Evolutionary conservation across 1,139 yeast genomes (phyloP).

Genomic region (Hyphopichia khmerensis): DNA sequence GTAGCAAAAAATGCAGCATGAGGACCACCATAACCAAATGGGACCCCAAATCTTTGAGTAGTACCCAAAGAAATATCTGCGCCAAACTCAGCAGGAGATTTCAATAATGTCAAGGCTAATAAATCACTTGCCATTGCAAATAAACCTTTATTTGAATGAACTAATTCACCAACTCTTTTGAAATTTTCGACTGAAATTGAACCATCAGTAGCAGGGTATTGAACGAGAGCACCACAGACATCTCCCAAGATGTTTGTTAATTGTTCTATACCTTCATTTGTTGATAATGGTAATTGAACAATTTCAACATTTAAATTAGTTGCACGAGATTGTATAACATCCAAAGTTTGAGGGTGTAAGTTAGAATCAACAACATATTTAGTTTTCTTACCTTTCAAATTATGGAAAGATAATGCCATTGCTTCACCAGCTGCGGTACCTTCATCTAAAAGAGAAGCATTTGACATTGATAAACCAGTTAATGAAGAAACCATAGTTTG

Average conservation of each 20-base stretch:
- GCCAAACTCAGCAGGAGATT: constrained; percentile 81
- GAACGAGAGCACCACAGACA: constrained; percentile 81
- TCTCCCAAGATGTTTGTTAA: constrained; percentile 37
- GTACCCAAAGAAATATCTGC: constrained; percentile 95
- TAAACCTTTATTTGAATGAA: constrained; percentile 73
- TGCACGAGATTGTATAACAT: constrained; percentile 79
- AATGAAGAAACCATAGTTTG: constrained; percentile 87
- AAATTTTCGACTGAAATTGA: constrained; percentile 49
- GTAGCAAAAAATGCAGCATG: constrained; percentile 98
- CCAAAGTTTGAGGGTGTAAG: constrained; percentile 83
- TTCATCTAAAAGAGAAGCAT: constrained; percentile 92
- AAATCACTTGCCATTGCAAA: constrained; percentile 87
- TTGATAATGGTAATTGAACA: constrained; percentile 55
- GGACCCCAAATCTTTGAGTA: constrained; percentile 95
- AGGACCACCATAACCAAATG: constrained; percentile 98
- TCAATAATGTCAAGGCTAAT: constrained; percentile 79
- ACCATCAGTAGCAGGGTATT: constrained; percentile 91
- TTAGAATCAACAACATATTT: constrained; percentile 72
- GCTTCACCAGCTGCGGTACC: constrained; percentile 99
- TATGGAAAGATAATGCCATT: constrained; percentile 78
- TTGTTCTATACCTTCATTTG: constrained; percentile 42
- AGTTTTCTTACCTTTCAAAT: constrained; percentile 62
- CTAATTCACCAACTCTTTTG: constrained; percentile 55
- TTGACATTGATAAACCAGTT: constrained; percentile 90
- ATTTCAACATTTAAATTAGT: constrained; percentile 69